Conservation (phyloP, 371 early-diverging fungal species). For the Rhizopus delemar region DNA sequence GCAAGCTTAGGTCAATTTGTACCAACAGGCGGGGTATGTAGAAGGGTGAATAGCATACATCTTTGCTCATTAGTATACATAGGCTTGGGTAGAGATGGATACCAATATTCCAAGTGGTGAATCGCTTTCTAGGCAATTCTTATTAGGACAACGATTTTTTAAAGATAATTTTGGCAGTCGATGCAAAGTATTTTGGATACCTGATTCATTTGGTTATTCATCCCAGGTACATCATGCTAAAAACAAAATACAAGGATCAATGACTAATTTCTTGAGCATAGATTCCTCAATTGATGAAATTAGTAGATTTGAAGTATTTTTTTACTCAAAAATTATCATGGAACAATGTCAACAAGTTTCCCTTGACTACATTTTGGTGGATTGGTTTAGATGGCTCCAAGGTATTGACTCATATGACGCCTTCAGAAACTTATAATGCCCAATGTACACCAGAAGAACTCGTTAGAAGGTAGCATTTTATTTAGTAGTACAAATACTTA, state of each 20-base stretch:
- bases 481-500: background rate
- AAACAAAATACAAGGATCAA: background rate
- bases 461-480: constrained; percentile 17
- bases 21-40: constrained; percentile 77
- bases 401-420: constrained; percentile 40
- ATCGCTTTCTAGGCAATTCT: constrained; percentile 87
- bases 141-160: constrained; percentile 87
- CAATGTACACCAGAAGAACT: constrained; percentile 42
- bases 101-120: constrained; percentile 95
- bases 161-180: constrained; percentile 77
- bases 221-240: constrained; percentile 20
- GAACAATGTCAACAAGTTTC: constrained; percentile 97
- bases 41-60: background rate
- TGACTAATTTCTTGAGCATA: constrained; percentile 27
- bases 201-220: constrained; percentile 79
- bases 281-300: constrained; percentile 85
- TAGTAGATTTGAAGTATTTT: constrained; percentile 82
- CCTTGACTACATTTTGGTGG: constrained; percentile 88
- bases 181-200: constrained; percentile 88
- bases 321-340: constrained; percentile 95
- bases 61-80: background rate
- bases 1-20: constrained; percentile 74
- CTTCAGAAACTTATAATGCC: constrained; percentile 41
- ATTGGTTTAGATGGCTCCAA: constrained; percentile 41
- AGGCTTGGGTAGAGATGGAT: constrained; percentile 98